Evolutionary conservation across 768 basidiomycete genomes (phyloP).

Genomic region (Leucocoprinus leucothites): DNA sequence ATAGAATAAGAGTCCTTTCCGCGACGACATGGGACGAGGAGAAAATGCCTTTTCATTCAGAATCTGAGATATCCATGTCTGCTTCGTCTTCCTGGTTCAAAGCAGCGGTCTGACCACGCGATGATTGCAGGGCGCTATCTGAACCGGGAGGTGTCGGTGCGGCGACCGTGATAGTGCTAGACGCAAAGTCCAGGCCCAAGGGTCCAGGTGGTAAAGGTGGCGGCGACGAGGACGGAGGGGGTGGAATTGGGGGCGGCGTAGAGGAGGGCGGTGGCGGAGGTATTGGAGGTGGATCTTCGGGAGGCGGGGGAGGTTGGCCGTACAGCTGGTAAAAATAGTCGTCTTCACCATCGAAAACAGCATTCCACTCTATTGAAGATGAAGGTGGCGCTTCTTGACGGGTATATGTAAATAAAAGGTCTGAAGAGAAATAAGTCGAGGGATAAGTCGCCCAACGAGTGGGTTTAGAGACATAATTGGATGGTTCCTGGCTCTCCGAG

Average conservation of each 20-base stretch:
- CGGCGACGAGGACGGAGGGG: slow-evolving; percentile 14
- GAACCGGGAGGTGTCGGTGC: neutral
- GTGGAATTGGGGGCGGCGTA: slow-evolving; percentile 11
- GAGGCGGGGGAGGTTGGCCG: slow-evolving; percentile 21
- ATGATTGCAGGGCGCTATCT: too few relatives aligned
- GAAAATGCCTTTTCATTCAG: slow-evolving; percentile 17
- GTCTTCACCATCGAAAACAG: slow-evolving; percentile 25
- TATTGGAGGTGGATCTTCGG: slow-evolving; percentile 34
- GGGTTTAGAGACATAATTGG: slow-evolving; percentile 1
- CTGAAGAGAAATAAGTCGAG: slow-evolving; percentile 52
- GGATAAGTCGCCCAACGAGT: slow-evolving; percentile 67
- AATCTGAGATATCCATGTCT: slow-evolving; percentile 38
- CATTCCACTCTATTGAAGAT: slow-evolving; percentile 16
- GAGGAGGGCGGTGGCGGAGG: slow-evolving; percentile 25
- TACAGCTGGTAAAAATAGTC: slow-evolving; percentile 26
- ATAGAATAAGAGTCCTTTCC: too few relatives aligned
- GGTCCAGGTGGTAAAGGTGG: slow-evolving; percentile 14
- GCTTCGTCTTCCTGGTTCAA: slow-evolving; percentile 16
- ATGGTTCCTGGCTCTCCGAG: neutral
- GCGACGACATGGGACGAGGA: too few relatives aligned
- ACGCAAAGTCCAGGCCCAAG: slow-evolving; percentile 14
- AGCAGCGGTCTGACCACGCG: too few relatives aligned
- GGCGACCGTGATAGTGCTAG: neutral
- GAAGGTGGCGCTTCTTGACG: slow-evolving; percentile 34
- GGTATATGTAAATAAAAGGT: slow-evolving; percentile 50